Conservation (phyloP, 345 rosid species). For the Erucastrum elatum region DNA sequence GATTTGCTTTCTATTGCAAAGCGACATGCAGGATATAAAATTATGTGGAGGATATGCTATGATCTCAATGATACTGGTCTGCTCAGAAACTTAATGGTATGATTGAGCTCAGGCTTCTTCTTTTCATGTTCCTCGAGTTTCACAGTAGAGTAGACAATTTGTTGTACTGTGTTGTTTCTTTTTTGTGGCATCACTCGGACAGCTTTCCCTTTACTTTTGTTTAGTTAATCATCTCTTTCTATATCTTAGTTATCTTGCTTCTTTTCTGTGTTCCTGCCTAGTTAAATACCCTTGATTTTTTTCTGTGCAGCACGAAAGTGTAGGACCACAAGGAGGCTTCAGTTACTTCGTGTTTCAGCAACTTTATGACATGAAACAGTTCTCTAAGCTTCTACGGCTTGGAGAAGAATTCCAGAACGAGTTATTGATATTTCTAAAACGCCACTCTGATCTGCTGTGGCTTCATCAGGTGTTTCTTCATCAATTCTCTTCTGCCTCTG, state of each 20-base stretch:
- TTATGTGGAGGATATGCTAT: slow-evolving; percentile 84
- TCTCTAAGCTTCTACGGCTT: slow-evolving; percentile 79
- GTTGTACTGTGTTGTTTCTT: not conserved
- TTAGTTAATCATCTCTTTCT: not conserved
- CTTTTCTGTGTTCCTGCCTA: slow-evolving; percentile 4
- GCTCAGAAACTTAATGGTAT: slow-evolving; percentile 86
- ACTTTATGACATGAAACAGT: slow-evolving; percentile 61
- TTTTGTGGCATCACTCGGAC: not conserved
- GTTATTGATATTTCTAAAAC: slow-evolving; percentile 65
- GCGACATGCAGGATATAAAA: slow-evolving; percentile 74
- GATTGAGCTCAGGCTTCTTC: slow-evolving; percentile 11
- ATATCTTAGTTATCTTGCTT: not conserved
- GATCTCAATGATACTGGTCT: slow-evolving; percentile 76
- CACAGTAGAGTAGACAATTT: not conserved
- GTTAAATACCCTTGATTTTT: slow-evolving; percentile 12
- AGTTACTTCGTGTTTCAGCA: slow-evolving; percentile 85
- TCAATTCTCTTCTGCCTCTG: slow-evolving; percentile 83
- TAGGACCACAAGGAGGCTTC: slow-evolving; percentile 94
- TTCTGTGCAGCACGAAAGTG: slow-evolving; percentile 68
- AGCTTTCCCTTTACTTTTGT: not conserved
- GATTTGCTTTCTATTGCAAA: slow-evolving; percentile 71
- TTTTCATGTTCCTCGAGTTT: not conserved
- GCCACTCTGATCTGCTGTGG: slow-evolving; percentile 69
- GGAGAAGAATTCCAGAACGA: slow-evolving; percentile 96
- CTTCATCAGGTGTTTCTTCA: slow-evolving; percentile 87